Base-by-base conservation (phyloP, 1,139 yeast species). In the Yamadazyma sp. region DNA sequence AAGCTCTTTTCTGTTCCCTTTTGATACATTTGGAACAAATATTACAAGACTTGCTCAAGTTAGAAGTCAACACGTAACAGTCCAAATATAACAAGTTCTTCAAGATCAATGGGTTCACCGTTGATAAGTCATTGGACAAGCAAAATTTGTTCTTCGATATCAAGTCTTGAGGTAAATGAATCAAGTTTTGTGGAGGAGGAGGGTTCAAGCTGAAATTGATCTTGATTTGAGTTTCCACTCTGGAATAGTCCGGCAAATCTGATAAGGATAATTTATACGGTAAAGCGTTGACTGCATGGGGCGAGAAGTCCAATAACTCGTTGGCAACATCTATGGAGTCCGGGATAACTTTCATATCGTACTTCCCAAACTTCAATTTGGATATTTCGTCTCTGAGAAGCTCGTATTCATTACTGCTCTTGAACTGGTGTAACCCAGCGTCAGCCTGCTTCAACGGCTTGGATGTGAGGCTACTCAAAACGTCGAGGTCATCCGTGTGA, bases 181-280 rank as follows among this genome's bases (percentile, higher is more conserved):
- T 62, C 43, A 87, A 65, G 41, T 74, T 73, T 55, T 87, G 83
- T 6, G 76, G 73, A 4, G 95, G 94, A 9, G 87, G 77, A 2
- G 95, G 96, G 25, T 79, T 72, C 36, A 88, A 66, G 6, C 77
- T 62, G 23, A 92, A 64, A 37, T 77, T 73, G 42, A 92, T 68
- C 59, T 88, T 91, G 57, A 91, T 87, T 64, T 92, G 98, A 16
- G 97, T 92, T 62, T 92, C 98, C 5, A 92, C 98, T 49, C 98
- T 77, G 8, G 96, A 87, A 51, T 81, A 81, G 9, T 75, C 63
- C 1, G 97, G 97, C 37, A 91, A 65, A 40, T 81, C 84, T 10
- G 73, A 64, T 1, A 89, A 66, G 23, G 65, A 62, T 43, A 91
- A 55, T 39, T 73, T 66, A 60, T 79, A 85, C 3, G 88, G 88